Evolutionary conservation across 495 filamentous ascomycete genomes (phyloP), one percentile per base, ranked within the genome.

Genomic region (Aspergillus wentii): DNA sequence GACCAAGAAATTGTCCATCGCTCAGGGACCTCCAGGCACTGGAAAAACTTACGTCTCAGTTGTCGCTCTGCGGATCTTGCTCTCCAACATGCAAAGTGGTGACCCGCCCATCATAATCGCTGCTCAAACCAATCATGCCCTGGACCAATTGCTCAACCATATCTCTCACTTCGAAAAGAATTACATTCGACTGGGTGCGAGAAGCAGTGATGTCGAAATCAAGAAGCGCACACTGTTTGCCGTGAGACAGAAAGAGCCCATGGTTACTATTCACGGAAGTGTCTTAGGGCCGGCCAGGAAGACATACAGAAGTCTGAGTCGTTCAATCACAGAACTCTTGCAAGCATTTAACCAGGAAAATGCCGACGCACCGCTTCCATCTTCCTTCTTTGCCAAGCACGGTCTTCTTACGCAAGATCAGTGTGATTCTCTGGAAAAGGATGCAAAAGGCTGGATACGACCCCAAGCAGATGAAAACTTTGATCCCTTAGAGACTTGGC

Each of bases 11-110:
- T 48, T 98, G 1, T 75, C 87, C 2, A 83, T 98, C 25, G 64
- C 95, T 0, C 91, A 96, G 62, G 91, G 91, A 0, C 91, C 91
- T 6, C 91, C 91, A 3, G 91, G 91, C 1, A 95, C 90, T 2
- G 91, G 91, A 9, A 94, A 94, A 49, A 94, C 89, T 0, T 79
- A 79, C 44, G 79, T 86, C 0, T 90, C 87, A 0, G 74, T 90
- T 1, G 55, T 78, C 26, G 86, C 85, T 1, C 54, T 96, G 19
- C 79, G 75, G 30, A 66, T 83, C 3, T 56, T 94, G 34, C 61
- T 95, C 0, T 54, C 68, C 1, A 87, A 84, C 38, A 73, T 78
- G 66, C 40, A 43, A n/a, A 39, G 52, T 1, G 63, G 63, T 7
- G 74, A 85, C 55, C 80, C 85, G 15, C 85, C 85, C 10, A 80